Evolutionary conservation across 768 basidiomycete genomes (phyloP), one percentile per base, ranked within the genome.

Genomic region (Pleurotus salmoneostramineus): DNA sequence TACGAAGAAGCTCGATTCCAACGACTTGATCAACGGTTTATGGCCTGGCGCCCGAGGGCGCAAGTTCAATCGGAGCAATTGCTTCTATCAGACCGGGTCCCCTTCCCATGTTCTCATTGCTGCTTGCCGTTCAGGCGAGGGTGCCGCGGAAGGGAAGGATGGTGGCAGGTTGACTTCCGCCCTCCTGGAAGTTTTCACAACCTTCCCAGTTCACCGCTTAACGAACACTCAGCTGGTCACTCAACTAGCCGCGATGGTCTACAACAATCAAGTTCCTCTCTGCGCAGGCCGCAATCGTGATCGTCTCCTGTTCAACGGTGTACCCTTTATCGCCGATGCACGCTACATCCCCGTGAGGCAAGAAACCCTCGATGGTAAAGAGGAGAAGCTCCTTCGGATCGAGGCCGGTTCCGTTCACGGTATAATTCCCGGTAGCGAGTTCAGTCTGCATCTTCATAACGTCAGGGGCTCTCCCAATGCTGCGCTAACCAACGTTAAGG

Each of bases 381-480:
- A 27, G 2, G 72, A 75, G 17, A 65, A 63, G 11, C 63, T 66
- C 8, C 62, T 87, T 46, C 79, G 79, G 59, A 68, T 89, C 34
- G 79, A 79, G 35, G 77, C 81, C 37, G 88, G 88, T 10, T 76
- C 79, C 0, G 78, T 83, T 4, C 85, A 88, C 59, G 87, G 87
- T 1, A 72, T 89, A 15, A 76, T 79, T n/a, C 78, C 80, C 59
- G 87, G 85, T 48, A 84, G 79, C 6, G 83, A 86, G 60, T 77
- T 89, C 59, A 79, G 77, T 42, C 47, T 89, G 17, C 85, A 88
- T 65, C 71, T 76, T 17, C 85, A 88, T 66, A 87, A 88, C 66
- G 75, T 75, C 60, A 71, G 71, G n/a, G 80, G 79, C 17, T 86
- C 86, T 5, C 69, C 72, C 49, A 89, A 88, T 60, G 80, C 82